phyloP scores from a whole-genome alignment of 2,329 filamentous ascomycete species.

The Cladorrhinum sp. region DNA sequence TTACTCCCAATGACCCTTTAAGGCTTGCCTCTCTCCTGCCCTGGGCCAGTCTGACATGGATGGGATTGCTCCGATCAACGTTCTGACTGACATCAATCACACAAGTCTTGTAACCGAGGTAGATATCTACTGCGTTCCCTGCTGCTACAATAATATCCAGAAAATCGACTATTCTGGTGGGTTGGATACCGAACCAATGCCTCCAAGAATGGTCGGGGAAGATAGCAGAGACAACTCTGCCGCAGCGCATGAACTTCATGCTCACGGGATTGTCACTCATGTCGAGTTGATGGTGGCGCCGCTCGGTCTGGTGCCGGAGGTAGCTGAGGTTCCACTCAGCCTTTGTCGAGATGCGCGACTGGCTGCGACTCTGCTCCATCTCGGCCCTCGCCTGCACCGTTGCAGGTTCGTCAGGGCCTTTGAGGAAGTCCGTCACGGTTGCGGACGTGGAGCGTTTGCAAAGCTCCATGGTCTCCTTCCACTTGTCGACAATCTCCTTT shows the following conservation, averaged over 20 bases:
- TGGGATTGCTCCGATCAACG: constrained; percentile 49
- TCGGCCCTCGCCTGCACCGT: constrained; percentile 50
- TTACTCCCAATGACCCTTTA: constrained; percentile 49
- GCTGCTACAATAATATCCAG: constrained; percentile 61
- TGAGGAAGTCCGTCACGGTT: constrained; percentile 59
- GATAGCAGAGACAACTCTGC: constrained; percentile 35
- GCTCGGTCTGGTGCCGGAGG: constrained; percentile 56
- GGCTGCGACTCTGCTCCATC: constrained; percentile 36
- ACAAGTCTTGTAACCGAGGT: constrained; percentile 45
- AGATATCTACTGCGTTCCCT: constrained; percentile 47
- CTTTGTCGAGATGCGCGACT: constrained; percentile 9
- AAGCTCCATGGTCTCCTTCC: constrained; percentile 43
- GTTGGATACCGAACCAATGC: constrained; percentile 48
- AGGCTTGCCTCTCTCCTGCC: constrained; percentile 25
- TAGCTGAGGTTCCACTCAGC: constrained; percentile 56
- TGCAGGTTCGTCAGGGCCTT: constrained; percentile 52
- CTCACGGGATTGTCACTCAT: constrained; percentile 53
- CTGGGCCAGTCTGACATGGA: constrained; percentile 30
- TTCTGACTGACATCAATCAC: constrained; percentile 70
- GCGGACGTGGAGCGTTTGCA: constrained; percentile 59
- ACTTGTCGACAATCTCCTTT: constrained; percentile 34
- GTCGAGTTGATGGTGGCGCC: constrained; percentile 50
- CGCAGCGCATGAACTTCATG: constrained; percentile 54
- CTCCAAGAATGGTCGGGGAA: constrained; percentile 56
- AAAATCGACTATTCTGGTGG: constrained; percentile 62